Evolutionary conservation across 2,329 filamentous ascomycete genomes (phyloP), one percentile per base, ranked within the genome.

Genomic region (Colletotrichum truncatum): DNA sequence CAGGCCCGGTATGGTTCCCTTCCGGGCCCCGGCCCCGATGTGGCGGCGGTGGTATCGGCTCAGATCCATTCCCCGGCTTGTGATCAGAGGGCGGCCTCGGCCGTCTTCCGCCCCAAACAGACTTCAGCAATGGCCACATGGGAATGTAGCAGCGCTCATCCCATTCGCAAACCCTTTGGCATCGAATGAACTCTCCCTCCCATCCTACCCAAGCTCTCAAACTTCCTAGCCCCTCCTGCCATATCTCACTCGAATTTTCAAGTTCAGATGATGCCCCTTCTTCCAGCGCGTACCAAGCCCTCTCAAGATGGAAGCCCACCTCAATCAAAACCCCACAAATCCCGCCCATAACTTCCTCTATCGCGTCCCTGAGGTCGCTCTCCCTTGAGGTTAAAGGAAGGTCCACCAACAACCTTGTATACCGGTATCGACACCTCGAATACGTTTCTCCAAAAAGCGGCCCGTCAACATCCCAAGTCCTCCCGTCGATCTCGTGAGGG

Each of bases 201-300:
- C 83, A 85, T 5, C 82, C 83, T 1, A 85, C 73, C 82, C 83
- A 85, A 1, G 83, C 81, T 70, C 80, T 78, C 10, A 85, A 70
- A 66, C 82, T 77, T 46, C 80, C 74, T 4, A 83, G 64, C 14
- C 75, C 71, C 6, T 73, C 58, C n/a, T 64, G 70, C 76, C 79
- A 80, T 1, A 14, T 10, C 11, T 30, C 16, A 5, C 51, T 18
- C 25, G 39, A 12, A 14, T 21, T 57, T 51, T 46, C 36, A 18
- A 49, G 49, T 16, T 36, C 55, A 14, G 10, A 7, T 8, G 12
- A 30, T 5, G 38, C 41, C 30, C 32, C 57, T 63, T 45, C 34
- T 52, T 67, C 74, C 73, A 70, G 75, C 74, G 28, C 52, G 16
- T 63, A 63, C 79, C 80, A 84, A 18, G 72, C 64, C 3, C 69